Base-by-base conservation (phyloP, 768 basidiomycete species). In the Auriculariales sp. region DNA sequence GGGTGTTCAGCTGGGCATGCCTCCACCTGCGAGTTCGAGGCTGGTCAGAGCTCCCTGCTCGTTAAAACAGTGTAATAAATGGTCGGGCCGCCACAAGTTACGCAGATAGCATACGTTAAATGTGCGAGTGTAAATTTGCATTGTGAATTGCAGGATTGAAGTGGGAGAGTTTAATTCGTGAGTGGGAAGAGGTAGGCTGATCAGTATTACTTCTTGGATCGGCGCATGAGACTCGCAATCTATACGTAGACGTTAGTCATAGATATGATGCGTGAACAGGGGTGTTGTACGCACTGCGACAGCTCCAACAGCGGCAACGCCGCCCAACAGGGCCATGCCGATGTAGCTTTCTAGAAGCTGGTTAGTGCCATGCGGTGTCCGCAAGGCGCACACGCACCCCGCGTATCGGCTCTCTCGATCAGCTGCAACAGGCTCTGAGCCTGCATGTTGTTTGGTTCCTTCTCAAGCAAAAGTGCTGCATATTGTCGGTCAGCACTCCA, bases 301-400 rank as follows among this genome's bases (percentile, higher is more conserved):
- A 19, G 39, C 39, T 22, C 89, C 86, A 19, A 94, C 59, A 12
- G 94, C 92, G 12, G 87, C 91, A 34, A 77, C 83, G 49, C 92
- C 90, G 47, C 93, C 93, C 17, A 81, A 89, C 35, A 99, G 72
- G 12, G 92, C 95, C 83, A 99, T 91, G 44, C 95, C 95, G 46
- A 97, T 88, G 63, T 97, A 97, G n/a, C 93, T 93, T 65, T 99
- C 94, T 93, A 47, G 34, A 31, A 36, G 15, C n/a, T 15, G n/a
- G 11, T 4, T 24, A 33, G 19, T 19, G 17, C 19, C 10, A 17
- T 15, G 31, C 12, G 33, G 30, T 33, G 28, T 27, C 29, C 32
- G 28, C 14, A 25, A 28, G n/a, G 48, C 25, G 12, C 28, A 24
- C 9, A 63, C 71, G 32, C 56, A 88, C 91, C 91, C 69, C 78